Evolutionary conservation across 345 rosid species (phyloP), one percentile per base, ranked within the genome.

Genomic region (Gossypium longicalyx): DNA sequence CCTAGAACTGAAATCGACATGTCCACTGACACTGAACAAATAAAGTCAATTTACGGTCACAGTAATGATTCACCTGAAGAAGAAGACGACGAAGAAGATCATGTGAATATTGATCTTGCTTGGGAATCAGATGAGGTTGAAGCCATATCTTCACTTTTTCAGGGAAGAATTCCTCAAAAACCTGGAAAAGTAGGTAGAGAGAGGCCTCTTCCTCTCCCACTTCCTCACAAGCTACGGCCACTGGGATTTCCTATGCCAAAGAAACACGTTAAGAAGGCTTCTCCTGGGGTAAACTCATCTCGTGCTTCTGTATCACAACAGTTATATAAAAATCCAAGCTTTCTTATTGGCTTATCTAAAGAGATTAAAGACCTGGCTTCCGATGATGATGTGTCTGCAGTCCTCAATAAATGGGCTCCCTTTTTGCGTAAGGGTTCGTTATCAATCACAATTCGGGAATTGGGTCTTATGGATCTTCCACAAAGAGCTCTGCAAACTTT

Each of bases 401-500:
- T 92, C 49, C 93, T 94, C 29, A 80, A 83, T 76, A 85, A 85
- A 56, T 81, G 81, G 75, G 84, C 79, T 70, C 80, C 83, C 57
- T 94, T 87, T 78, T 56, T 94, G 80, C 88, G 91, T 4, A 94
- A 91, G 79, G 94, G 97, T 13, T 92, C 95, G 0, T 81, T 94
- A 29, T 90, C 94, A 0, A 51, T 84, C 72, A 92, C 98, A 2
- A 84, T 92, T 74, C 80, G 90, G 48, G 98, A 94, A 61, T 77
- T 94, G 79, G 97, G 98, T 74, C 97, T 87, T 43, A 83, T 94
- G 94, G 86, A 85, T 72, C 78, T 92, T 44, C 96, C 97, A 44
- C 87, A 82, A 47, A 78, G 93, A 85, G 96, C 98, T 76, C 73
- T 92, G 65, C 96, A 94, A 77, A 88, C 95, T 8, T 88, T 87